Base-by-base conservation (phyloP, 2,329 filamentous ascomycete species). In the Venturia effusa region DNA sequence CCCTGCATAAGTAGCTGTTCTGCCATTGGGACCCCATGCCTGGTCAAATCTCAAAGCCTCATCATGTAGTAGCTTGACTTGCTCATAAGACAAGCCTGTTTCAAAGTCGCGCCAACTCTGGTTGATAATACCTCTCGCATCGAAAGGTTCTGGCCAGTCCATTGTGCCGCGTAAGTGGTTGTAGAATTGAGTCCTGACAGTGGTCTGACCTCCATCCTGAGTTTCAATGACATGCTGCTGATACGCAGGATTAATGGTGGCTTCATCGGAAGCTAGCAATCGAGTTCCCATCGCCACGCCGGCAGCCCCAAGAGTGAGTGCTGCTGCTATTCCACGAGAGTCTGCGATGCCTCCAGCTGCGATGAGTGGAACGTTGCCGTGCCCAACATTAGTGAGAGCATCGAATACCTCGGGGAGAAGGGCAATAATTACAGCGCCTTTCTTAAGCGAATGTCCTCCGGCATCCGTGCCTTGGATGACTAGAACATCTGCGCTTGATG, bases 221-320 rank as follows among this genome's bases (percentile, higher is more conserved):
- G 78, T 76, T 0, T 71, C 65, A 0, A 84, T 39, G 0, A 84
- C 71, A 15, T 77, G 79, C 19, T 77, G 68, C 64, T 72, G 72
- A 67, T 83, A 83, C 0, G 80, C 81, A 11, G 74, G 68, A 3
- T 75, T 70, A 6, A 82, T 76, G 32, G 72, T 70, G 1, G 79
- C 78, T 69, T 84, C 82, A 0, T 71, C 71, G 1, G 74, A 68
- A 1, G 84, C 84, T 0, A 89, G 78, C 63, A 88, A 85, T 11
- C 85, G 78, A 0, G 87, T 89, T n/a, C n/a, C 87, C 76, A 89
- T 78, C 0, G 79, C 83, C 0, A 80, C 78, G 0, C 83, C 86
- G 0, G 68, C 63, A 6, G 77, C 76, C 1, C 83, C 84, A 11
- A 87, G 72, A 0, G 78, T 75, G 66, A 86, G 66, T 1, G 81